Evolutionary conservation across 225 moss, liverwort and hornwort species (phyloP), one percentile per base, ranked within the genome.

Genomic region (Climacium dendroides): DNA sequence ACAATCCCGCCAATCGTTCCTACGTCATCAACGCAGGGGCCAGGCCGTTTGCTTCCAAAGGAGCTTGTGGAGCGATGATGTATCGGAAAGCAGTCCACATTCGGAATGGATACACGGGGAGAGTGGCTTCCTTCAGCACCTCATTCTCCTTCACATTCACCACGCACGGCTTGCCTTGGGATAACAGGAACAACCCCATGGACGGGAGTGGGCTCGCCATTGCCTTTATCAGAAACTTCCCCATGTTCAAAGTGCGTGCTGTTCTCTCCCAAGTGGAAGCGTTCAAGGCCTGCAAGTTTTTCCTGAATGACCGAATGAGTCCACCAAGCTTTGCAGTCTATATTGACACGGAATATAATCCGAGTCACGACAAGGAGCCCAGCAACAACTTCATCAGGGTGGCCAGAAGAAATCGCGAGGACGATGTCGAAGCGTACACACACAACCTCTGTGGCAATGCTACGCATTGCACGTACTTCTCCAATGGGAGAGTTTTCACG

Each of bases 241-340:
- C 72, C 29, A 28, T 45, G 72, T 0, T 45, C 3, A 10, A 17
- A 30, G 1, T 73, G 6, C 18, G 0, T 47, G 11, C 6, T 8
- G 8, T 2, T 7, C 3, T 19, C 11, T 30, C 48, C 19, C 30
- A 73, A 11, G 17, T 6, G 4, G 48, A 11, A 17, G 1, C 28
- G 1, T 73, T 73, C 30, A 19, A 30, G 73, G 73, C 30, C 19
- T 73, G 73, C 73, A 48, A 0, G n/a, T n/a, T n/a, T n/a, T n/a
- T n/a, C n/a, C n/a, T n/a, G n/a, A n/a, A n/a, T n/a, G n/a, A n/a
- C n/a, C n/a, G n/a, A n/a, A n/a, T n/a, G n/a, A n/a, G n/a, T n/a
- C n/a, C n/a, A n/a, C 15, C 41, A 47, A 1, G 11, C 11, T 43
- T 73, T 18, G 0, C 0, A 0, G 19, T 73, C 30, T 15, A 0